These are phyloP conservation scores for Vitis hybrid DNA, from an alignment of 177 flowering plant genomes.

Conservation along the genomic window DNA sequence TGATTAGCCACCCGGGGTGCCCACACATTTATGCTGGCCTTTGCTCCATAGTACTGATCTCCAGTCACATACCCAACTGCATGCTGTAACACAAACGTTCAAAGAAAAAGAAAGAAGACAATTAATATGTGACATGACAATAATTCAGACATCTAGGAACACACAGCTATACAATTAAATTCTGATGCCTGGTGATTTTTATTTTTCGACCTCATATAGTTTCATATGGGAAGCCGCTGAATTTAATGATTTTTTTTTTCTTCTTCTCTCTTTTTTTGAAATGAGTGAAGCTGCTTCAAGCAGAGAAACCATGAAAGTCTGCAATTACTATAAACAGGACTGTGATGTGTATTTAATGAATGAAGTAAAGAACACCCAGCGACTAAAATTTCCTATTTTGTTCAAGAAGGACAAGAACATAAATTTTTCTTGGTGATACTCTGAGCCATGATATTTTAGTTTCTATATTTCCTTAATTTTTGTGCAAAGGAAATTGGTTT, in stretches of 20 bases:
- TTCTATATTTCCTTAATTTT: not conserved
- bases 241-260: no score
- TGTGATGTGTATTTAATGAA: slow-evolving; percentile 3
- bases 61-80: slow-evolving; percentile 75
- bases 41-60: slow-evolving; percentile 70
- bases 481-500: not conserved
- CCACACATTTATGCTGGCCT: slow-evolving; percentile 79
- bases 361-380: slow-evolving; percentile 12
- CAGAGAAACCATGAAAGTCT: slow-evolving; percentile 22
- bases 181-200: no score
- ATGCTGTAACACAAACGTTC: slow-evolving; percentile 40
- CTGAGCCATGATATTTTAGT: no score
- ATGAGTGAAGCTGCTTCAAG: not conserved
- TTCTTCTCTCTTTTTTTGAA: not conserved
- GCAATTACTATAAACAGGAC: slow-evolving; percentile 10
- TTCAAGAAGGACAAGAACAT: not conserved
- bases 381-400: slow-evolving; percentile 16
- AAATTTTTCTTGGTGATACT: no score
- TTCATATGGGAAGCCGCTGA: no score
- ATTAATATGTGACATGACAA: no score
- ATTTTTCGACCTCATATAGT: no score
- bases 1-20: slow-evolving; percentile 52
- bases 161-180: no score
- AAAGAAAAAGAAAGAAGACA: no score
- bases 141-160: no score